A percentile compares a stretch with the other conserved stretches of the same genome.
These are phyloP conservation scores for Raddia guianensis DNA, from an alignment of 176 grass and related monocot species.

Conservation along the genomic window DNA sequence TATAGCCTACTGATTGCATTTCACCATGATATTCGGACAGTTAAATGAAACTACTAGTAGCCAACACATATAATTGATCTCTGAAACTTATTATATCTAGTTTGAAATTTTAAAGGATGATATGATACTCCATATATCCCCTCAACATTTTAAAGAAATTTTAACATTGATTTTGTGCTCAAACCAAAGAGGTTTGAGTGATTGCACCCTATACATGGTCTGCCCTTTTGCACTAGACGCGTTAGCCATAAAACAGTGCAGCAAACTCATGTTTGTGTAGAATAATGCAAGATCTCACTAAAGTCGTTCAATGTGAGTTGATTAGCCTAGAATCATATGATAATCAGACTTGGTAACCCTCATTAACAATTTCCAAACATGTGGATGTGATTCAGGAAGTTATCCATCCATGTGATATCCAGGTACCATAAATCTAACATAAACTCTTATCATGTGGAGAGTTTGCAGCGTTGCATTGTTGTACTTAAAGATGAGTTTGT, in stretches of 20 bases:
- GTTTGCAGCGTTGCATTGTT: not conserved
- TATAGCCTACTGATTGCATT: not conserved
- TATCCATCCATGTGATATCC: conserved; percentile 1
- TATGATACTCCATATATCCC: not conserved
- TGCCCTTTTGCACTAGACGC: not conserved
- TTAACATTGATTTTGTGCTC: not conserved
- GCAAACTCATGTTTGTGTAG: not conserved
- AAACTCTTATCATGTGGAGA: not conserved
- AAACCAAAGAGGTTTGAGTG: not conserved
- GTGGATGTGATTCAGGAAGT: conserved; percentile 26
- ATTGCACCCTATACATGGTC: not conserved
- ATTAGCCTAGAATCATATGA: not conserved
- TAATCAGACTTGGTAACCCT: not conserved
- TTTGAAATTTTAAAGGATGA: not conserved
- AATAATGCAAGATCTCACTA: not conserved
- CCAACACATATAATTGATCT: not conserved
- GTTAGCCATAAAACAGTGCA: not conserved
- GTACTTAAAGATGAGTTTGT: not conserved
- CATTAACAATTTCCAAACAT: not conserved
- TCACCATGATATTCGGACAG: not conserved
- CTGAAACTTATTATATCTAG: not conserved
- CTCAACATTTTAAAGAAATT: not conserved
- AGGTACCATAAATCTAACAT: not conserved
- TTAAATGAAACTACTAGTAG: not conserved
- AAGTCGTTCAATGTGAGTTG: not conserved